Evolutionary conservation across 2,329 filamentous ascomycete genomes (phyloP).

Genomic region (Penicillium sp.): DNA sequence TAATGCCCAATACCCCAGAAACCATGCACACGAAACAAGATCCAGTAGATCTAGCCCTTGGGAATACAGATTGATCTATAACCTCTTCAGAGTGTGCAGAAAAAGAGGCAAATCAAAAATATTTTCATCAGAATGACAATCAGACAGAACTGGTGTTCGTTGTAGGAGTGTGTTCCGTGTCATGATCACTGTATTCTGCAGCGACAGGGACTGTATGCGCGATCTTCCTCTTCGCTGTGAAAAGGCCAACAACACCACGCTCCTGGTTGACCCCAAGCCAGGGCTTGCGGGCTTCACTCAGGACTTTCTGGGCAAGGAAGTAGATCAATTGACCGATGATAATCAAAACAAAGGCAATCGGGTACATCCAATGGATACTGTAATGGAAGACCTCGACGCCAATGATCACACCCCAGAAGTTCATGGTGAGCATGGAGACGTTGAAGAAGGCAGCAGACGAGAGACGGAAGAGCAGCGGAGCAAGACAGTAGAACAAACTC

Average conservation of each 20-base stretch:
- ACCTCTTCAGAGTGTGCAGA: neutral
- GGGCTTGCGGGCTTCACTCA: conserved; percentile 90
- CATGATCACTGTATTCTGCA: conserved; percentile 14
- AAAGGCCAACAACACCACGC: conserved; percentile 72
- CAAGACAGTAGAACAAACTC: conserved; percentile 80
- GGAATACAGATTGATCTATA: neutral
- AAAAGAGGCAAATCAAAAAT: neutral
- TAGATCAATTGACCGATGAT: conserved; percentile 82
- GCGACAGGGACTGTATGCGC: conserved; percentile 26
- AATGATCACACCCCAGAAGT: conserved; percentile 96
- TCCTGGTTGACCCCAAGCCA: conserved; percentile 91
- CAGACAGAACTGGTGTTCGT: conserved; percentile 17
- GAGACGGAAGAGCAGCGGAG: conserved; percentile 84
- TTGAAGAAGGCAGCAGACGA: conserved; percentile 94
- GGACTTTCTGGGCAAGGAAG: conserved; percentile 75
- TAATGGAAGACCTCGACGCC: conserved; percentile 82
- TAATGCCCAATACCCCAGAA: too few relatives aligned
- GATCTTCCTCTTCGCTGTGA: conserved; percentile 79
- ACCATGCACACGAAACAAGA: neutral
- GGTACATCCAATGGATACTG: conserved; percentile 84
- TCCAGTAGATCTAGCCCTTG: neutral
- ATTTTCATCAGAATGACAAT: neutral
- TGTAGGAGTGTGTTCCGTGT: conserved; percentile 6
- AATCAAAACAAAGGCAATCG: conserved; percentile 91
- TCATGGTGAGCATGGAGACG: conserved; percentile 87